A percentile compares a stretch with the other conserved stretches of the same genome.
Evolutionary conservation across 2,329 filamentous ascomycete species (phyloP).

Genomic region (Penicillium sp.): DNA sequence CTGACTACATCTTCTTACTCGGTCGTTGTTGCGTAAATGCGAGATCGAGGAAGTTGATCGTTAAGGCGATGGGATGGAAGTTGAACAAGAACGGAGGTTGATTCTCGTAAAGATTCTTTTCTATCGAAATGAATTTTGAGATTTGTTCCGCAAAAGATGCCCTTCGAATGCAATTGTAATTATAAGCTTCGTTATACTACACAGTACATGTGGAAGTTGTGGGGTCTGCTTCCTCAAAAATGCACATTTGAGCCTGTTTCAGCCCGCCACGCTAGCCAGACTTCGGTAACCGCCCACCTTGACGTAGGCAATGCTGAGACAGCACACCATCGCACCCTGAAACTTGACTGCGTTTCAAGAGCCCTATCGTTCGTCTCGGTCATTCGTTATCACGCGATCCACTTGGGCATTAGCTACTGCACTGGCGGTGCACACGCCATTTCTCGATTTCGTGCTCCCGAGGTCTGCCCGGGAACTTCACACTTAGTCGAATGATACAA

Average conservation of each 20-base stretch:
- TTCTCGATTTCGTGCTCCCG: background rate
- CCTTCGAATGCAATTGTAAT: background rate
- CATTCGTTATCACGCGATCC: background rate
- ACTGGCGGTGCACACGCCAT: background rate
- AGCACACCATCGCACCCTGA: slow-evolving; percentile 7
- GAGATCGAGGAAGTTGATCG: background rate
- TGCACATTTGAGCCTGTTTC: background rate
- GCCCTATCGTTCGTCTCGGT: slow-evolving; percentile 8
- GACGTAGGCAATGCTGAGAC: slow-evolving; percentile 14
- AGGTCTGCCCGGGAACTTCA: background rate
- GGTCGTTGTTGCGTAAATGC: slow-evolving; percentile 31
- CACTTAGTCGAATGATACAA: background rate
- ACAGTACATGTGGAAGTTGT: background rate
- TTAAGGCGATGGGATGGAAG: background rate
- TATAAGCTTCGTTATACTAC: background rate
- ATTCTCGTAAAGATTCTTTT: slow-evolving; percentile 7
- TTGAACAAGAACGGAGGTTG: background rate
- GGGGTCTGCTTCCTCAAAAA: background rate
- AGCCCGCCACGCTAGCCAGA: background rate
- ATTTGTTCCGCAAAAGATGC: background rate
- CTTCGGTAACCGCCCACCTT: slow-evolving; percentile 9
- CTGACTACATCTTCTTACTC: slow-evolving; percentile 38
- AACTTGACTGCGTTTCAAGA: slow-evolving; percentile 15
- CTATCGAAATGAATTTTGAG: slow-evolving; percentile 6
- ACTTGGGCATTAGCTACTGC: background rate